A percentile compares a stretch with the other conserved stretches of the same genome.
These are phyloP conservation scores for Tetrastigma voinierianum DNA, from an alignment of 164 flowering plant genomes.

Conservation along the genomic window DNA sequence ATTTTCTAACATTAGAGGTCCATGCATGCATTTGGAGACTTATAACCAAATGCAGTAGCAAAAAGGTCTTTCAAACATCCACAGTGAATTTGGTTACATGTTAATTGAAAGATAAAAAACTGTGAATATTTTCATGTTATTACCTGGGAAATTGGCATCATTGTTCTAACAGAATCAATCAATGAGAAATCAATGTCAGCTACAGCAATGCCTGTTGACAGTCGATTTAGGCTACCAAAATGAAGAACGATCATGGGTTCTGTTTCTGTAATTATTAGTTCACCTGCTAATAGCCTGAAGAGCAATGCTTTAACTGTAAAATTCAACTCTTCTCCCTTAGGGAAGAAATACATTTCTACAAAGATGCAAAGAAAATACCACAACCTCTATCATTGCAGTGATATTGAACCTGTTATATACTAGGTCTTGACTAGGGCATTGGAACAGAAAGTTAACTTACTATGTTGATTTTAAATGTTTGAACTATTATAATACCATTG, in stretches of 20 bases:
- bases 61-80: background rate
- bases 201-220: conserved; percentile 70
- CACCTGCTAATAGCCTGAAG: background rate
- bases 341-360: too few species aligned
- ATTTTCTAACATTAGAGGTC: too few species aligned
- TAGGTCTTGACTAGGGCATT: too few species aligned
- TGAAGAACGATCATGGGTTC: background rate
- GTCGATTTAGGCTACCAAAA: conserved; percentile 52
- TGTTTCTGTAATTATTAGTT: background rate
- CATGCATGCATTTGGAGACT: background rate
- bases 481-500: too few species aligned
- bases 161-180: conserved; percentile 66
- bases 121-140: background rate
- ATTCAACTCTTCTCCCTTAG: too few species aligned
- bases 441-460: too few species aligned
- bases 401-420: too few species aligned
- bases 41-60: background rate
- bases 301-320: too few species aligned
- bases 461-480: too few species aligned
- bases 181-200: conserved; percentile 83
- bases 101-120: background rate
- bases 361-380: too few species aligned
- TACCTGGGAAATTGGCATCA: conserved; percentile 84
- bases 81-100: background rate
- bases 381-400: too few species aligned